Conservation (phyloP, 768 basidiomycete genomes). For the Mycena filopes region DNA sequence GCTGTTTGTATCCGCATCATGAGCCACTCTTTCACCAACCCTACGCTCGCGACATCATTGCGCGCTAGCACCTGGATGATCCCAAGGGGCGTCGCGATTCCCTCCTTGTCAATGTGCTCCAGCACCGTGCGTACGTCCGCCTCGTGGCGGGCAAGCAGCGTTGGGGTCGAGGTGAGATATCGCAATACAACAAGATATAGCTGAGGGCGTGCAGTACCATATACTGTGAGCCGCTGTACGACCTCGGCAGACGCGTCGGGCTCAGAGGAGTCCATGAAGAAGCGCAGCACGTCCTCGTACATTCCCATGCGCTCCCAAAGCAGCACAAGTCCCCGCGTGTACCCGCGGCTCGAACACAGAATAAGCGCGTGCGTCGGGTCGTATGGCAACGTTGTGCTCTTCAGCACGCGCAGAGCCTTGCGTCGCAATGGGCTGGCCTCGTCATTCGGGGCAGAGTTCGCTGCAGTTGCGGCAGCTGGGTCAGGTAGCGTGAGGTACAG, state of each 20-base stretch:
- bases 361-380: slow-evolving; percentile 95
- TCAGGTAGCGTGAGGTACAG: slow-evolving; percentile 81
- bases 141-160: slow-evolving; percentile 76
- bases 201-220: slow-evolving; percentile 75
- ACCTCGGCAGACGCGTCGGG: slow-evolving; percentile 65
- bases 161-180: slow-evolving; percentile 87
- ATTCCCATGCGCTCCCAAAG: slow-evolving; percentile 95
- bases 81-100: slow-evolving; percentile 88
- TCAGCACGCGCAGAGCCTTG: slow-evolving; percentile 81
- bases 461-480: slow-evolving; percentile 33
- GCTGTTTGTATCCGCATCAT: slow-evolving; percentile 80
- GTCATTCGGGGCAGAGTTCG: slow-evolving; percentile 36
- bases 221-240: slow-evolving; percentile 75
- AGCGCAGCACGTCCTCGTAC: slow-evolving; percentile 95
- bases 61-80: slow-evolving; percentile 90
- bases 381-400: slow-evolving; percentile 72
- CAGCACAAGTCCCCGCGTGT: slow-evolving; percentile 86
- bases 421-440: slow-evolving; percentile 50
- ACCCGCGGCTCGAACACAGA: slow-evolving; percentile 86
- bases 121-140: slow-evolving; percentile 77
- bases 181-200: slow-evolving; percentile 90
- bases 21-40: slow-evolving; percentile 92
- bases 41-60: slow-evolving; percentile 91
- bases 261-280: slow-evolving; percentile 80
- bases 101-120: slow-evolving; percentile 80